Percentiles rank a stretch among this genome's conserved stretches.
phyloP scores from a whole-genome alignment of 1,139 yeast species.

The Yamadazyma buinensis region DNA sequence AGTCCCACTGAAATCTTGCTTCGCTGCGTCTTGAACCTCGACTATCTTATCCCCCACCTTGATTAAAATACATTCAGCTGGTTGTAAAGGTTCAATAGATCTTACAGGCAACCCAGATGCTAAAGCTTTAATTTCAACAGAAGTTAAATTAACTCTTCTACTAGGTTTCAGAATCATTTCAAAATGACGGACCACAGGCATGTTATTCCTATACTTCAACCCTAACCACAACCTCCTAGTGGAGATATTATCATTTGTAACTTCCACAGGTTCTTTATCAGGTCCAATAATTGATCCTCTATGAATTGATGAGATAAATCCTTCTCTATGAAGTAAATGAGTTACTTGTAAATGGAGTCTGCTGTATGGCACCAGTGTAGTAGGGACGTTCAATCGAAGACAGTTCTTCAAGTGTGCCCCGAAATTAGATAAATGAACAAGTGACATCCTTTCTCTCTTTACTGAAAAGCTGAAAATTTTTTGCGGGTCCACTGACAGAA shows the following conservation, averaged over 20 bases:
- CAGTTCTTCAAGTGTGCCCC: conserved; percentile 92
- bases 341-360: conserved; percentile 81
- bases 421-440: conserved; percentile 77
- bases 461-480: too few relatives aligned
- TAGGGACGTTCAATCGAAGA: conserved; percentile 65
- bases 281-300: conserved; percentile 92
- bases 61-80: conserved; percentile 85
- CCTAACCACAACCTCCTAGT: conserved; percentile 91
- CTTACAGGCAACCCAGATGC: conserved; percentile 77
- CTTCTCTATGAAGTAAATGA: conserved; percentile 82
- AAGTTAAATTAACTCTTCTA: conserved; percentile 61
- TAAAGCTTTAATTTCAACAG: conserved; percentile 64
- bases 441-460: too few relatives aligned
- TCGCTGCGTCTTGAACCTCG: conserved; percentile 82
- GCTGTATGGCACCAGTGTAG: conserved; percentile 82
- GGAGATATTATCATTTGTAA: conserved; percentile 83
- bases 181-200: conserved; percentile 71
- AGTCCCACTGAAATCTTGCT: conserved; percentile 68
- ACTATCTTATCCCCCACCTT: conserved; percentile 52
- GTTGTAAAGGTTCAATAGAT: conserved; percentile 75
- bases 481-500: too few relatives aligned
- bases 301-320: conserved; percentile 79
- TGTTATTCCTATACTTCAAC: conserved; percentile 77
- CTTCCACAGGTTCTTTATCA: conserved; percentile 67
- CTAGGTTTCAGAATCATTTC: conserved; percentile 83